phyloP scores from a whole-genome alignment of 345 rosid species.

The Euphorbia peplus region DNA sequence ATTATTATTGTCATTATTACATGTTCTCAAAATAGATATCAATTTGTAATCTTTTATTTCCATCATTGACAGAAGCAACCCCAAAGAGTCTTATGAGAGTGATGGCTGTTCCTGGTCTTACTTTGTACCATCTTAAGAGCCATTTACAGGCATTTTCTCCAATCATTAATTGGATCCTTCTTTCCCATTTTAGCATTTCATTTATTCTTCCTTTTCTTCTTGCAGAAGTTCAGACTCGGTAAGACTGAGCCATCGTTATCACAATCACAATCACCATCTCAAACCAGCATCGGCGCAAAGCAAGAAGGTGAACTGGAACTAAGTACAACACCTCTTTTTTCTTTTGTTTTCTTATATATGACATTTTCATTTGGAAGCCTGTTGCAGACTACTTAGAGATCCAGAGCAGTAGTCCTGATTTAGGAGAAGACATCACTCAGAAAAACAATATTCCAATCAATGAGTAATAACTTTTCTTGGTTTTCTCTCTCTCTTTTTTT shows the following conservation, averaged over 20 bases:
- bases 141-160: conserved; percentile 68
- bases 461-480: conserved; percentile 57
- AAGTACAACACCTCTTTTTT: neutral
- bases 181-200: neutral
- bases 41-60: conserved; percentile 11
- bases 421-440: conserved; percentile 24
- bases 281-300: conserved; percentile 32
- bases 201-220: conserved; percentile 9
- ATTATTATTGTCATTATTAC: too few species aligned
- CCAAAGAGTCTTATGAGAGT: conserved; percentile 85
- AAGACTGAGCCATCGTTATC: conserved; percentile 44
- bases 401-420: conserved; percentile 4
- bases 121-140: conserved; percentile 92
- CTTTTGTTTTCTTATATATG: neutral
- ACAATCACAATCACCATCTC: conserved; percentile 6
- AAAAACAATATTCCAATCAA: conserved; percentile 41
- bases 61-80: conserved; percentile 69
- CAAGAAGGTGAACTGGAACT: conserved; percentile 32
- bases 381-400: conserved; percentile 47
- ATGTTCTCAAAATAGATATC: neutral
- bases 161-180: conserved; percentile 2
- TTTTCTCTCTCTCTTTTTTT: conserved; percentile 8
- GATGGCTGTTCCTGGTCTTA: conserved; percentile 85
- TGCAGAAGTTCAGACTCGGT: conserved; percentile 89
- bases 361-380: conserved; percentile 8